These are phyloP conservation scores for Cryphonectria japonica DNA, from an alignment of 2,329 filamentous ascomycete species.

Conservation along the genomic window DNA sequence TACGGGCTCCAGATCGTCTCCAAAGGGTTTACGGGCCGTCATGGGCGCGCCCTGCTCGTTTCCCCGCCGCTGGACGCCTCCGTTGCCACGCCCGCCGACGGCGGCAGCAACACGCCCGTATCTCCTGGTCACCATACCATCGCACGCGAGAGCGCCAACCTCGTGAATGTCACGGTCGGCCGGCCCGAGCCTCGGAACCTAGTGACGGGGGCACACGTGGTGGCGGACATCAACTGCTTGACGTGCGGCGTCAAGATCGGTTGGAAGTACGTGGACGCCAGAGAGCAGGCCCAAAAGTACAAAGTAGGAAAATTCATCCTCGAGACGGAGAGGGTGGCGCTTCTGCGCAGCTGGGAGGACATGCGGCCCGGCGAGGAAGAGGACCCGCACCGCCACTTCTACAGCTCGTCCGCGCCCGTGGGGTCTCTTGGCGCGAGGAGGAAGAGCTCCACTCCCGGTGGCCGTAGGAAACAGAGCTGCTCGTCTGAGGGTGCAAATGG, in stretches of 20 bases:
- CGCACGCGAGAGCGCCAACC: constrained; percentile 33
- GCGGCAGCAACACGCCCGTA: constrained; percentile 24
- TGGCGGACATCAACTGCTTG: constrained; percentile 64
- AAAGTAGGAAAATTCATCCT: constrained; percentile 72
- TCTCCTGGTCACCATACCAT: constrained; percentile 29
- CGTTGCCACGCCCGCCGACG: constrained; percentile 28
- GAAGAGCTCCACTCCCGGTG: constrained; percentile 28
- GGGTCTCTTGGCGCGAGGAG: constrained; percentile 19
- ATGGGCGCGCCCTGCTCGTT: constrained; percentile 67
- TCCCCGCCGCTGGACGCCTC: constrained; percentile 38
- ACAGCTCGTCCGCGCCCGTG: constrained; percentile 29
- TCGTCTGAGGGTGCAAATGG: constrained; percentile 19
- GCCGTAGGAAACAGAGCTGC: constrained; percentile 23
- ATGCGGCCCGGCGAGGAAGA: constrained; percentile 29
- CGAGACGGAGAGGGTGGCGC: constrained; percentile 61
- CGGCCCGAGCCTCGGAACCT: constrained; percentile 59
- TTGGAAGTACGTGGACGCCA: constrained; percentile 71
- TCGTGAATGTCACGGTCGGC: constrained; percentile 61
- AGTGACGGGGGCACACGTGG: constrained; percentile 65
- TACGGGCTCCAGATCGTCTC: constrained; percentile 64
- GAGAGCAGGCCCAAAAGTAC: constrained; percentile 63
- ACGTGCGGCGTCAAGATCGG: constrained; percentile 62
- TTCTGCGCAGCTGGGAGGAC: constrained; percentile 59
- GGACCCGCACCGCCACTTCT: constrained; percentile 22
- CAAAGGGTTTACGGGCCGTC: constrained; percentile 68